These are phyloP conservation scores for Petunia secreta DNA, from an alignment of 257 asterid genomes.

Conservation along the genomic window DNA sequence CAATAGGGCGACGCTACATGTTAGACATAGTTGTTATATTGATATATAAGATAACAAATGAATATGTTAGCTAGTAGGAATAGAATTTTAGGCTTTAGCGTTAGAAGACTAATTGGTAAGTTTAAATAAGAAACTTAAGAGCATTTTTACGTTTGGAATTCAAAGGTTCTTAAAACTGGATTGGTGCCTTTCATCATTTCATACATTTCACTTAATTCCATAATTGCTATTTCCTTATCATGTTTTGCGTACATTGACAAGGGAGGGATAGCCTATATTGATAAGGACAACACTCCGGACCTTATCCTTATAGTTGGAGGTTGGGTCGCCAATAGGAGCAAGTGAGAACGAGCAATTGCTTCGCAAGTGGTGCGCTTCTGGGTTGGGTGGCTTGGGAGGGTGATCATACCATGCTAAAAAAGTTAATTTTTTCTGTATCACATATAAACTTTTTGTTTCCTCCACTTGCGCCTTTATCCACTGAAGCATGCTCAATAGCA, in stretches of 20 bases:
- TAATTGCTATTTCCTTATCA: neutral
- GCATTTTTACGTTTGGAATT: neutral
- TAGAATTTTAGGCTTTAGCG: neutral
- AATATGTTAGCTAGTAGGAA: neutral
- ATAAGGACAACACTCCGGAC: no score
- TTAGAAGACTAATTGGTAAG: neutral
- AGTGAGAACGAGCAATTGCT: no score
- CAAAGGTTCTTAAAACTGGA: neutral
- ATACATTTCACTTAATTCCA: neutral
- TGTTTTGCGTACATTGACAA: neutral
- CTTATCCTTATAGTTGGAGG: no score
- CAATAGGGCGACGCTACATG: neutral
- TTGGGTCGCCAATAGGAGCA: no score
- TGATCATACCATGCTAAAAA: neutral
- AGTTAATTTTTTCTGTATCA: neutral
- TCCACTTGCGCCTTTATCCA: conserved; percentile 29
- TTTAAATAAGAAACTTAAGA: neutral
- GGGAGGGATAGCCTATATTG: no score
- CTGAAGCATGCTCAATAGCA: neutral
- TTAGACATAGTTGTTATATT: neutral
- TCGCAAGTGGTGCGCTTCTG: no score
- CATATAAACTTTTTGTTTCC: neutral
- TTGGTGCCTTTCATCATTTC: neutral
- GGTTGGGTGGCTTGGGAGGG: neutral
- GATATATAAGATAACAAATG: neutral